phyloP scores from a whole-genome alignment of 2,329 filamentous ascomycete genomes.

The Diaporthe australafricana region DNA sequence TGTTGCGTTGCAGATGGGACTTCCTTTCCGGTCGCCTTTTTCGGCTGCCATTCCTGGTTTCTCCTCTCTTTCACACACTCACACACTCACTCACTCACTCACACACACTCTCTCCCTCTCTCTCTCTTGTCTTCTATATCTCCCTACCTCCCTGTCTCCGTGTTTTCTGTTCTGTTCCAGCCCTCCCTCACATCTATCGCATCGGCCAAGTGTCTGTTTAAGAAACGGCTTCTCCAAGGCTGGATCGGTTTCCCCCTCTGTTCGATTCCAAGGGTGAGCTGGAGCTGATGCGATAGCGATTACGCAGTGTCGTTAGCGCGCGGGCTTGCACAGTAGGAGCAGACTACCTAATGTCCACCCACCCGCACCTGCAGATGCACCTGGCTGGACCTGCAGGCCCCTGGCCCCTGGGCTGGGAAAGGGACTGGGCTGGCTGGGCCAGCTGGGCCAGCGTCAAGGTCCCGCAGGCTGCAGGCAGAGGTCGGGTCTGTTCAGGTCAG shows the following conservation, averaged over 20 bases:
- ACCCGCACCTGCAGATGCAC: neutral
- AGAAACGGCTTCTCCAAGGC: neutral
- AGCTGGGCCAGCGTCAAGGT: neutral
- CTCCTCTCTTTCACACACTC: neutral
- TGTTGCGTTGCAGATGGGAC: neutral
- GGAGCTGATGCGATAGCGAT: no score
- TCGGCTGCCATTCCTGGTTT: neutral
- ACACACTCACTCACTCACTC: neutral
- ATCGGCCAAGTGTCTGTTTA: neutral
- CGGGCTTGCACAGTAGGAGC: neutral
- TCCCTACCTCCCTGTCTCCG: neutral
- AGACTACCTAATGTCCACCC: no score
- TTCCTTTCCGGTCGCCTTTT: neutral
- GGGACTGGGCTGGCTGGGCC: neutral
- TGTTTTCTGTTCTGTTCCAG: neutral
- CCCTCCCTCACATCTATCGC: neutral
- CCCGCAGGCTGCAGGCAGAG: neutral
- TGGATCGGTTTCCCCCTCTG: neutral
- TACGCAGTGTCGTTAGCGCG: neutral
- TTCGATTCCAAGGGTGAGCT: no score
- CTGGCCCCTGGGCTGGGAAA: neutral
- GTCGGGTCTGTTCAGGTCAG: neutral
- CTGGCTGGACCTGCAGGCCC: neutral
- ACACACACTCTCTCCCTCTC: neutral
- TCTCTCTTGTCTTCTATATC: no score